Conservation (phyloP, 805 yeast species). For the Barnettozyma salicaria region DNA sequence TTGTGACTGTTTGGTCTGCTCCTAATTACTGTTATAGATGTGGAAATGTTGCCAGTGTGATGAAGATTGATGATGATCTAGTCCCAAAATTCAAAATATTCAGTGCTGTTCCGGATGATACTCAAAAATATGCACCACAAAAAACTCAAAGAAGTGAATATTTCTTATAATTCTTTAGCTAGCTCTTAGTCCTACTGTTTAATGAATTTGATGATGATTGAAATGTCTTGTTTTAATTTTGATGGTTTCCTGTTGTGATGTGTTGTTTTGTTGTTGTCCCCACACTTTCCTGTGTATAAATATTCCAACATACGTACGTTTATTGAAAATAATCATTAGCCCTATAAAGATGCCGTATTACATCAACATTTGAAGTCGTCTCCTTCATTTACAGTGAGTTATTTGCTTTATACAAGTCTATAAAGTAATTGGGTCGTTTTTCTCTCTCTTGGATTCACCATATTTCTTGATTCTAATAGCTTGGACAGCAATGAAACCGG, state of each 20-base stretch:
- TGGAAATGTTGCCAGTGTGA: constrained; percentile 97
- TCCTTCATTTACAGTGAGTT: too few relatives aligned
- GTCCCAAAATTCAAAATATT: constrained; percentile 90
- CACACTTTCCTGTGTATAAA: too few relatives aligned
- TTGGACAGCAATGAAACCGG: constrained; percentile 97
- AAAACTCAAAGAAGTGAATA: constrained; percentile 31
- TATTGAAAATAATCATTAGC: too few relatives aligned
- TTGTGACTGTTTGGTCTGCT: constrained; percentile 97
- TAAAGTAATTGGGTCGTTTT: constrained; percentile 44
- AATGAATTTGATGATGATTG: constrained; percentile 9
- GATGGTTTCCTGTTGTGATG: background rate
- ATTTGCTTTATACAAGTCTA: constrained; percentile 14
- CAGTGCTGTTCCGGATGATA: constrained; percentile 89
- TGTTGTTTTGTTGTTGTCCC: too few relatives aligned
- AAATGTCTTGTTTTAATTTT: background rate
- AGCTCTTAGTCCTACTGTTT: background rate
- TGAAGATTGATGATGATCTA: constrained; percentile 86
- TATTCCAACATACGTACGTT: background rate
- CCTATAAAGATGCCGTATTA: too few relatives aligned
- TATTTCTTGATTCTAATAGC: constrained; percentile 97
- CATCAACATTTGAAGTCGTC: background rate
- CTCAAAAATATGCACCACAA: constrained; percentile 29
- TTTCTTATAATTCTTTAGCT: constrained; percentile 19
- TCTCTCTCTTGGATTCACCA: constrained; percentile 90
- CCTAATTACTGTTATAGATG: constrained; percentile 97